phyloP scores from a whole-genome alignment of 1,284 basidiomycete species.

The Tylopilus sp. region DNA sequence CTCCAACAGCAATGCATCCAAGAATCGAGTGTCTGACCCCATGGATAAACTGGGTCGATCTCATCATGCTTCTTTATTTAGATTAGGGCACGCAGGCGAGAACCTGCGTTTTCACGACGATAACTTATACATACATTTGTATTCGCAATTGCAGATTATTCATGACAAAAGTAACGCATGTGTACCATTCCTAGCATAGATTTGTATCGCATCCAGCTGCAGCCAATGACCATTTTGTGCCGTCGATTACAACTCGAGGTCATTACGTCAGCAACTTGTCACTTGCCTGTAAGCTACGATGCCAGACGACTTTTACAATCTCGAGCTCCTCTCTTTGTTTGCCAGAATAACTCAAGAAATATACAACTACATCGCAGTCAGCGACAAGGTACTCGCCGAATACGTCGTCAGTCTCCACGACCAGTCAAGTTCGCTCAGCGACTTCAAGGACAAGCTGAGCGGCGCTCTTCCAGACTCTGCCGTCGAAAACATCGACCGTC shows the following conservation, averaged over 20 bases:
- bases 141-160: not conserved
- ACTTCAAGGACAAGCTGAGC: too few species aligned
- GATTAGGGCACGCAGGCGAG: not conserved
- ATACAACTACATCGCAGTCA: too few species aligned
- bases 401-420: too few species aligned
- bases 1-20: constrained; percentile 14
- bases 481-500: too few species aligned
- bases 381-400: too few species aligned
- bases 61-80: not conserved
- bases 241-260: too few species aligned
- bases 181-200: constrained; percentile 12
- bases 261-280: constrained; percentile 22
- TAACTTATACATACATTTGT: constrained; percentile 17
- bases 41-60: not conserved
- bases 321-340: constrained; percentile 75
- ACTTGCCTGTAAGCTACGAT: constrained; percentile 36
- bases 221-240: too few species aligned
- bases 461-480: too few species aligned
- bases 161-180: constrained; percentile 1
- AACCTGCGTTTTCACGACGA: not conserved
- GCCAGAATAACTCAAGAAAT: too few species aligned
- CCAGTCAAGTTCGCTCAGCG: too few species aligned
- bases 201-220: too few species aligned
- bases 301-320: constrained; percentile 82
- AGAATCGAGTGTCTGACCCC: constrained; percentile 1